Percentiles rank a stretch among this genome's conserved stretches.
Conservation (phyloP, 257 asterid genomes). For the Solanum piurae region DNA sequence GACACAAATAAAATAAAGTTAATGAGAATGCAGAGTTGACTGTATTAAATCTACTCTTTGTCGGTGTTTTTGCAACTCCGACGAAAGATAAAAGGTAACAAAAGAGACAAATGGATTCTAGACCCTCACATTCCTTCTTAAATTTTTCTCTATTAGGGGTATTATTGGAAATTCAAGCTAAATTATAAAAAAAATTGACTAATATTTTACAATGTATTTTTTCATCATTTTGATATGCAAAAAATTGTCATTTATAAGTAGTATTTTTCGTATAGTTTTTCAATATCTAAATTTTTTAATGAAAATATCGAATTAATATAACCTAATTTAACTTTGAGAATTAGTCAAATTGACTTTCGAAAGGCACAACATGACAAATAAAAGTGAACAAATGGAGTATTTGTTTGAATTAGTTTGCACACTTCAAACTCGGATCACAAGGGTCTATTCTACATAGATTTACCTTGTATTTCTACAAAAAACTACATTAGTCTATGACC, state of each 20-base stretch:
- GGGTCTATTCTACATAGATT: background rate
- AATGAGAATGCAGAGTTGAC: background rate
- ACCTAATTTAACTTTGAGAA: background rate
- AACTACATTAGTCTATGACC: background rate
- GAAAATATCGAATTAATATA: no score
- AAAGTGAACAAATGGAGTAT: accelerated
- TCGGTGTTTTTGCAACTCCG: background rate
- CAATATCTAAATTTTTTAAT: no score
- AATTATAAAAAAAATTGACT: background rate
- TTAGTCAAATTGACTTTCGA: no score
- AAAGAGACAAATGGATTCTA: background rate
- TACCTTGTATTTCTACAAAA: background rate
- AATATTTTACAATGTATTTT: no score
- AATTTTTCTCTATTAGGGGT: background rate
- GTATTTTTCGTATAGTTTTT: no score
- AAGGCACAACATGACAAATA: accelerated
- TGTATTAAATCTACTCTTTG: background rate
- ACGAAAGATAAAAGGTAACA: background rate
- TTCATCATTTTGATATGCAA: no score
- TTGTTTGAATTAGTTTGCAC: background rate
- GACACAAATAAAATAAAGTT: background rate
- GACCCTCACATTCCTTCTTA: background rate
- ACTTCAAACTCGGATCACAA: background rate
- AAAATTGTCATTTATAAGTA: no score
- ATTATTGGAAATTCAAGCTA: background rate